Evolutionary conservation across 306 rosid species (phyloP).

Genomic region (Citrullus colocynthis): DNA sequence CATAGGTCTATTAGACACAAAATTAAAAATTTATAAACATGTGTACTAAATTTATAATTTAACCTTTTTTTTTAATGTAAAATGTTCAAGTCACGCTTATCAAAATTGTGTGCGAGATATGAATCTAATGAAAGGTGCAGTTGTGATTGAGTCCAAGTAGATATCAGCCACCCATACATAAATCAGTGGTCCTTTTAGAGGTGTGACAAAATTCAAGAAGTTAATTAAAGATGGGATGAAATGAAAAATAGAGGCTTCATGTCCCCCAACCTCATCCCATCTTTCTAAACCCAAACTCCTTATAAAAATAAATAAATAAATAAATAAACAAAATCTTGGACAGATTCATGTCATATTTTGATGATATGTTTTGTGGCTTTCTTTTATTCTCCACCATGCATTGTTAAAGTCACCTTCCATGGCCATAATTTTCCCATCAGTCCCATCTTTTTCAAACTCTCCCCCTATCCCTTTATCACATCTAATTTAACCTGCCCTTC

Average conservation of each 20-base stretch:
- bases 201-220: neutral
- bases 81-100: neutral
- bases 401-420: conserved; percentile 42
- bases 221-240: too few relatives aligned
- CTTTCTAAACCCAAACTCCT: neutral
- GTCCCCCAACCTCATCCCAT: neutral
- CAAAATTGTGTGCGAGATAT: neutral
- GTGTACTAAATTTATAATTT: too few relatives aligned
- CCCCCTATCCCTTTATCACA: neutral
- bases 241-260: neutral
- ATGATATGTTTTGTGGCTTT: conserved; percentile 38
- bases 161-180: neutral
- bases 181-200: neutral
- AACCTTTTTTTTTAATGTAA: neutral
- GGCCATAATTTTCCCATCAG: conserved; percentile 43
- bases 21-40: too few relatives aligned
- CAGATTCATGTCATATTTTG: conserved; percentile 12
- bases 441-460: conserved; percentile 30
- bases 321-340: neutral
- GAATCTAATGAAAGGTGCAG: neutral
- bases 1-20: too few relatives aligned
- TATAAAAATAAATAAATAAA: too few relatives aligned
- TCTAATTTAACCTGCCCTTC: too few relatives aligned
- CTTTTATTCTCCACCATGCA: conserved; percentile 52
- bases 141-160: neutral